phyloP scores from a whole-genome alignment of 192 early-diverging fungal species.

The Gryganskiella cystojenkinii region DNA sequence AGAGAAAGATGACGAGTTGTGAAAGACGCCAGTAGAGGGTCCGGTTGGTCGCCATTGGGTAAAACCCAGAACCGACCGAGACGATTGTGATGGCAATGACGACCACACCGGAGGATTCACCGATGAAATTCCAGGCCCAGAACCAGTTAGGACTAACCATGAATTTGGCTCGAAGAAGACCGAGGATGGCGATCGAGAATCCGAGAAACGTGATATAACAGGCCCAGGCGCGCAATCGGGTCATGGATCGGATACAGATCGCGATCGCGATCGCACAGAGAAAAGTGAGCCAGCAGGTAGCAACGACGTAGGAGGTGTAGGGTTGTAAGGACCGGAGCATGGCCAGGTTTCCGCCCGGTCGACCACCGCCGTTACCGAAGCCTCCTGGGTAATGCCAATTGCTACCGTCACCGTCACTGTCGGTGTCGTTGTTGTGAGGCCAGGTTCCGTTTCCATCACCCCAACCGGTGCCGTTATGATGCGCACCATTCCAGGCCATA shows the following conservation, averaged over 20 bases:
- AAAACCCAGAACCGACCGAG: slow-evolving; percentile 38
- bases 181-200: slow-evolving; percentile 32
- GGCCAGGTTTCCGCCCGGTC: no score
- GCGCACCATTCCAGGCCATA: no score
- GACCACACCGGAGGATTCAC: slow-evolving; percentile 16
- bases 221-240: slow-evolving; percentile 27
- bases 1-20: slow-evolving; percentile 8
- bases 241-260: slow-evolving; percentile 15
- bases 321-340: not conserved
- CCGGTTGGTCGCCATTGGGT: slow-evolving; percentile 20
- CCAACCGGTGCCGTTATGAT: no score
- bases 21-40: slow-evolving; percentile 14
- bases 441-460: no score
- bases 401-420: no score
- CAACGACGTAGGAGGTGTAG: slow-evolving; percentile 10
- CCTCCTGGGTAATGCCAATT: no score
- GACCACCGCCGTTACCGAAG: no score
- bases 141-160: slow-evolving; percentile 15
- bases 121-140: slow-evolving; percentile 42
- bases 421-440: no score
- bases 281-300: slow-evolving; percentile 19
- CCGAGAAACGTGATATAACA: slow-evolving; percentile 23
- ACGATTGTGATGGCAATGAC: slow-evolving; percentile 23
- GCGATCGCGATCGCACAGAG: slow-evolving; percentile 17
- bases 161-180: slow-evolving; percentile 4